Evolutionary conservation across 345 rosid species (phyloP), one percentile per base, ranked within the genome.

Genomic region (Salix purpurea): DNA sequence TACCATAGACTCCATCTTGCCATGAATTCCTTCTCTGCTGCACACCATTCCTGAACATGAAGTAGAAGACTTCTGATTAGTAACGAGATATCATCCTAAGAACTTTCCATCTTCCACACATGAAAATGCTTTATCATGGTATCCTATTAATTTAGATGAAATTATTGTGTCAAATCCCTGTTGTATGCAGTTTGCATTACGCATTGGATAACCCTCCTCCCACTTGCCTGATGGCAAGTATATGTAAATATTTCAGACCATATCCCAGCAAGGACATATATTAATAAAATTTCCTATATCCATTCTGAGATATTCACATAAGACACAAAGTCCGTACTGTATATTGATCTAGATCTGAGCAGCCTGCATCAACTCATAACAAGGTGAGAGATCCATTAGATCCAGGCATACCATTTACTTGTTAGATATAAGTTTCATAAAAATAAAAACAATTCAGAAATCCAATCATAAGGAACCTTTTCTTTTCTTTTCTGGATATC

Each of bases 1-100:
- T 92, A 65, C 97, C 97, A 9, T 85, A 88, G 14, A 91, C 90
- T 62, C 97, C 97, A 50, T 92, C 97, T 76, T 91, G 93, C 93
- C 95, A 92, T 13, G 90, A 87, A 80, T 92, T 91, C 71, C 93
- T 85, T 80, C 88, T 87, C 86, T 91, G 97, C 81, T 92, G 93
- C 69, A 92, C 90, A 28, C 97, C 97, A 65, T 90, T 87, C 97
- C 95, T 92, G 44, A 26, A 74, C 72, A 60, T 18, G 6, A 37
- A 32, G 21, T 2, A 67, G 52, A 52, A 60, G 34, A 21, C 40
- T 39, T n/a, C 1, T 4, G 21, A 13, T 60, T 21, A 8, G 23
- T 61, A n/a, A 60, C 40, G 12, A 7, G 50, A 50, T 24, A 61
- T 72, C 28, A n/a, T 58, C 48, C 18, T 6, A 72, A 56, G 16